Conservation (phyloP, 2,329 filamentous ascomycete species). For the Didymella pinodella region DNA sequence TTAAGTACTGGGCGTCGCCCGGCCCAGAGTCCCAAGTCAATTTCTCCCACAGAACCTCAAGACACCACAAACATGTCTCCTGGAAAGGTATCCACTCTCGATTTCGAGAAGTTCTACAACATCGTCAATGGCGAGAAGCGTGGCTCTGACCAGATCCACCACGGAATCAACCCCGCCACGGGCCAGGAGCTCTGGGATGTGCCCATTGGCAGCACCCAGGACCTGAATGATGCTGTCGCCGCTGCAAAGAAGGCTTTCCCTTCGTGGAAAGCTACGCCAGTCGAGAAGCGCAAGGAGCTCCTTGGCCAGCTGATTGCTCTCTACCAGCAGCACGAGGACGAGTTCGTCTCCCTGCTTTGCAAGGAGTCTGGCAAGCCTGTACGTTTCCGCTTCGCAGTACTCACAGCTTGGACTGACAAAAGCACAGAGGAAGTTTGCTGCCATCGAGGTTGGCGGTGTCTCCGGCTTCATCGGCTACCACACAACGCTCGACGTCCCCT, state of each 20-base stretch:
- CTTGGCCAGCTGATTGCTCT: conserved; percentile 39
- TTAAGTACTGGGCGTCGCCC: conserved; percentile 17
- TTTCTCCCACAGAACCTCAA: conserved; percentile 1
- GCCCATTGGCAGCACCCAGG: conserved; percentile 58
- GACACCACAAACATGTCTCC: conserved; percentile 53
- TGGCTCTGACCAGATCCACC: conserved; percentile 53
- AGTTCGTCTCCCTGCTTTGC: conserved; percentile 44
- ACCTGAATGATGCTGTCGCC: conserved; percentile 61
- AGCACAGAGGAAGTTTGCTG: conserved; percentile 51
- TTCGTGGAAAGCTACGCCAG: conserved; percentile 53
- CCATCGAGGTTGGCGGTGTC: conserved; percentile 51
- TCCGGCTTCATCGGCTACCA: conserved; percentile 52
- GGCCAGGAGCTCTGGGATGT: conserved; percentile 60
- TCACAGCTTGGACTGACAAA: conserved; percentile 15
- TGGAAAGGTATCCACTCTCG: conserved; percentile 51
- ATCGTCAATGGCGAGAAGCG: conserved; percentile 60
- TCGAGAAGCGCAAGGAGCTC: conserved; percentile 46
- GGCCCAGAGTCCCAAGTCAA: neutral
- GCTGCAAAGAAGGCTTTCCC: conserved; percentile 59
- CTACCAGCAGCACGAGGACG: conserved; percentile 39
- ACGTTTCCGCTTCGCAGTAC: conserved; percentile 11
- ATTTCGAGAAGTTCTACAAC: conserved; percentile 60
- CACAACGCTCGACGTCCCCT: conserved; percentile 42
- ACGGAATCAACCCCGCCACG: conserved; percentile 62
- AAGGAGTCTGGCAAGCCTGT: conserved; percentile 51